Base-by-base conservation (phyloP, 768 basidiomycete species). In the Hygrophoropsis aurantiaca region DNA sequence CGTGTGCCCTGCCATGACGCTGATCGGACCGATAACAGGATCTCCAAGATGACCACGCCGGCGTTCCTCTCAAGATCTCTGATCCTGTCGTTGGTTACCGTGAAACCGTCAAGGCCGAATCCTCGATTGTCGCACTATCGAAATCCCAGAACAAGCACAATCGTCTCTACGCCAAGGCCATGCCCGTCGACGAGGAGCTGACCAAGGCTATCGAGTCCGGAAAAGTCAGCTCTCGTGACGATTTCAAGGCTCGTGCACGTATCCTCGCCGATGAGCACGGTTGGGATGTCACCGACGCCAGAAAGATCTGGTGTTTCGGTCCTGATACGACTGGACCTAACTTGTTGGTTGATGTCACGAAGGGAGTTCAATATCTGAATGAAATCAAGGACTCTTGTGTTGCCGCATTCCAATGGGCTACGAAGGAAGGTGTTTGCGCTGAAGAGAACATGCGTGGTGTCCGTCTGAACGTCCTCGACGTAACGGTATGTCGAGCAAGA, bases 131-230 rank as follows among this genome's bases (percentile, higher is more conserved):
- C 57, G 97, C 97, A 23, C 79, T 99, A 32, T 98, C 97, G 49
- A 99, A 99, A 72, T 98, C 97, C 18, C 97, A 97, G 75, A 98
- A 99, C 82, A 99, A 98, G 81, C 97, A 99, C 85, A 99, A 99
- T 70, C 90, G 97, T 75, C 79, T 99, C 49, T 99, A 86, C 71
- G 81, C 85, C 57, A 94, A 94, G 79, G 97, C 97, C 30, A 55
- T 85, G 74, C 97, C 97, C 30, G 66, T 99, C 47, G 93, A 90
- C 20, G 97, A 99, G 64, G 94, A 97, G 67, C 82, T 98, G 50
- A 85, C 93, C 54, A 80, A 82, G 59, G 97, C 92, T 51, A 97
- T 99, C 59, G 97, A 98, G 69, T 58, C 56, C 47, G 97, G 97
- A 59, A 83, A 80, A 62, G 68, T 99, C 68, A 87, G 58, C 70